phyloP scores from a whole-genome alignment of 1,284 basidiomycete species.

The Leccinum huronense region DNA sequence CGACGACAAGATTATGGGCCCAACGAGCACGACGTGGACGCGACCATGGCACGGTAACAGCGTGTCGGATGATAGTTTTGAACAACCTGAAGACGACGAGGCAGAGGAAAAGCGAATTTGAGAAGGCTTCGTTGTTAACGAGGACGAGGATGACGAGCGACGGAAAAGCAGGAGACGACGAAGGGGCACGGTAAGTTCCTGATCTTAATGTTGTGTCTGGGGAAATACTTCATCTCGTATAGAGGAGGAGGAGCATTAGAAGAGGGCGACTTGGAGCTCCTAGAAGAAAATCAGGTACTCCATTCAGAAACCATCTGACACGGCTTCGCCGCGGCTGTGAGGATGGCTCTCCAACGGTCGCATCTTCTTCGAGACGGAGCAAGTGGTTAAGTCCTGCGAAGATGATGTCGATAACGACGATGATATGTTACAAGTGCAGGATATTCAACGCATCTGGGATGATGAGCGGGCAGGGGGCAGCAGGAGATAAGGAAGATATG shows the following conservation, averaged over 20 bases:
- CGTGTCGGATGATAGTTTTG: slow-evolving; percentile 77
- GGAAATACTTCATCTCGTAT: slow-evolving; percentile 17
- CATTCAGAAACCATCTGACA: slow-evolving; percentile 65
- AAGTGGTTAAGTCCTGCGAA: slow-evolving; percentile 65
- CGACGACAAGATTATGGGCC: slow-evolving; percentile 60
- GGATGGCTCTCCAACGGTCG: slow-evolving; percentile 62
- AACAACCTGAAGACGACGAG: slow-evolving; percentile 81
- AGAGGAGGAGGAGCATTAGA: slow-evolving; percentile 69
- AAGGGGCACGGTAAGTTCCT: slow-evolving; percentile 56
- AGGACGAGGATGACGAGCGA: slow-evolving; percentile 69
- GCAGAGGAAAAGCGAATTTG: slow-evolving; percentile 73
- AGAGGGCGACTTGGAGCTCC: slow-evolving; percentile 92
- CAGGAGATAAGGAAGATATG: slow-evolving; percentile 71
- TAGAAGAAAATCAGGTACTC: slow-evolving; percentile 91
- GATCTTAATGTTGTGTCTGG: slow-evolving; percentile 3
- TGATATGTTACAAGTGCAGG: slow-evolving; percentile 53
- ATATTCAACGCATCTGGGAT: slow-evolving; percentile 83
- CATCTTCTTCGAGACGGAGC: slow-evolving; percentile 57
- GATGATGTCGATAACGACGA: slow-evolving; percentile 69
- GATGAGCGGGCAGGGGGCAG: slow-evolving; percentile 65
- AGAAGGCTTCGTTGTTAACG: slow-evolving; percentile 85
- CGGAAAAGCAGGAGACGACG: slow-evolving; percentile 60
- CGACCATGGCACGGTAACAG: slow-evolving; percentile 43
- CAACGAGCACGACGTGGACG: slow-evolving; percentile 54
- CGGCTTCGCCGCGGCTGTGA: slow-evolving; percentile 72